These are phyloP conservation scores for Penicillium italicum DNA, from an alignment of 2,329 filamentous ascomycete genomes.

Conservation along the genomic window DNA sequence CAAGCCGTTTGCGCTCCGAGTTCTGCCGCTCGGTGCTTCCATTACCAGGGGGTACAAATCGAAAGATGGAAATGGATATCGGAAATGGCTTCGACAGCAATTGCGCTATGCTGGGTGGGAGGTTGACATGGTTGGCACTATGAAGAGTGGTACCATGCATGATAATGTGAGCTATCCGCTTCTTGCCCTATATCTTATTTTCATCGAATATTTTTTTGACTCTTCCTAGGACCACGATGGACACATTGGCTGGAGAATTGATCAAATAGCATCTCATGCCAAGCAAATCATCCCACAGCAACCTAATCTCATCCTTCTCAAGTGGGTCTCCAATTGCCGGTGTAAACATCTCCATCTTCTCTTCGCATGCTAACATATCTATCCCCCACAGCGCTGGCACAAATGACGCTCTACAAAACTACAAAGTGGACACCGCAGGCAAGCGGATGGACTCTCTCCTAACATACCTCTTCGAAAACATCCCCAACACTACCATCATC, in stretches of 20 bases:
- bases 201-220: not conserved
- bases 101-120: conserved; percentile 30
- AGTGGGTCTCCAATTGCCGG: conserved; percentile 12
- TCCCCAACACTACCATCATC: conserved; percentile 30
- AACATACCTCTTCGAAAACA: conserved; percentile 20
- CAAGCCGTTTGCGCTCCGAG: conserved; percentile 11
- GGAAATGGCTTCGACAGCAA: conserved; percentile 35
- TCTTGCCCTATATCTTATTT: not conserved
- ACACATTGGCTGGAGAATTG: conserved; percentile 23
- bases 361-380: conserved; percentile 1
- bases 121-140: conserved; percentile 30
- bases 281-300: conserved; percentile 10
- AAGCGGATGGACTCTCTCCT: conserved; percentile 27
- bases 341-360: not conserved
- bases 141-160: conserved; percentile 24
- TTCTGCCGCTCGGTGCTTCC: conserved; percentile 37
- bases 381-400: conserved; percentile 29
- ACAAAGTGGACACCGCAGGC: conserved; percentile 17
- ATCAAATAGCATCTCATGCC: conserved; percentile 15
- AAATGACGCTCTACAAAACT: conserved; percentile 32
- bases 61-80: conserved; percentile 40
- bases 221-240: conserved; percentile 25
- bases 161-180: conserved; percentile 20
- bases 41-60: conserved; percentile 37
- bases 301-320: conserved; percentile 30